Base-by-base conservation (phyloP, 495 filamentous ascomycete genomes). In the Aspergillus homomorphus region DNA sequence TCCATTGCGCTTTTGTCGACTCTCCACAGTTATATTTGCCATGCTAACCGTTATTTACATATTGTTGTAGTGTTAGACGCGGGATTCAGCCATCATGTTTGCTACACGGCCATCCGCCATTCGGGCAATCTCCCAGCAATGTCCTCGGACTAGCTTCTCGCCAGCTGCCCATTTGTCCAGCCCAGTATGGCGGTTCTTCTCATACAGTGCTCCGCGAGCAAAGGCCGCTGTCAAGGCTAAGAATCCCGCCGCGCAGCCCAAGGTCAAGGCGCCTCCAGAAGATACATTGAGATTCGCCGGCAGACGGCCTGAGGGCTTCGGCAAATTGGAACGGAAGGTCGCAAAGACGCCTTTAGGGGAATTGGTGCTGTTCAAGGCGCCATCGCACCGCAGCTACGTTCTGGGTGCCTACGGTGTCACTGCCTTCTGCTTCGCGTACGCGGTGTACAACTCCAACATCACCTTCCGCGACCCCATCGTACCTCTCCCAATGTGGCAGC, bases 311-410 rank as follows among this genome's bases (percentile, higher is more conserved):
- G 56, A 62, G 21, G 60, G 65, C 1, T 66, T 73, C 54, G 75
- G 68, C 23, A 67, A 64, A 55, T 38, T 78, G 8, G 69, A 71
- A 48, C 60, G 65, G 8, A 74, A 75, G 59, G 70, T 77, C 15
- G 65, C 71, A 42, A 72, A 63, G 54, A 62, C 73, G 33, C 33
- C 33, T 12, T 6, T 2, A 44, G 73, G 75, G 18, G 59, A 73
- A n/a, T 58, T 78, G 12, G 44, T 82, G 0, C 71, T 90, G 30
- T 91, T 85, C 74, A 73, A 84, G 57, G 78, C 82, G 0, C 84
- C 79, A 4, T 84, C 85, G 4, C 84, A 89, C 60, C 76, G 77
- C 53, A 70, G 75, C 62, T 88, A 83, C 69, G 68, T 83, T 33
- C 54, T 81, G 43, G 80, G 81, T 38, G 80, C 81, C 65, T 85